phyloP scores from a whole-genome alignment of 169 alveolate genomes.

The Plasmodium sp. region DNA sequence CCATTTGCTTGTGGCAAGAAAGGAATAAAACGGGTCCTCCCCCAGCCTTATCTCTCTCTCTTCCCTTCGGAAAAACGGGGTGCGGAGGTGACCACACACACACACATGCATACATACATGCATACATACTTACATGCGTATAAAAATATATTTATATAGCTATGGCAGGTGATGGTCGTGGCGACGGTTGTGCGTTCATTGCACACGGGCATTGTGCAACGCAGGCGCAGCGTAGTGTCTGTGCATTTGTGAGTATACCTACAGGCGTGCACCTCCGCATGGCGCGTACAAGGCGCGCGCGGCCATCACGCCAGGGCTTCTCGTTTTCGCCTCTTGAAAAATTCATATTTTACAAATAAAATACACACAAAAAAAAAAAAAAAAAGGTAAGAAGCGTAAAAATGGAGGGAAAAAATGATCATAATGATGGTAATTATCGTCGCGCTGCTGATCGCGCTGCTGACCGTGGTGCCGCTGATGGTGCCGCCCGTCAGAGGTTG shows the following conservation, averaged over 20 bases:
- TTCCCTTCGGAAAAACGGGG: not conserved
- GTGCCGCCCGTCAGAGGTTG: not conserved
- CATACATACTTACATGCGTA: not conserved
- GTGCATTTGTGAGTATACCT: not conserved
- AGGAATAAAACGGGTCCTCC: not conserved
- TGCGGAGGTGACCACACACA: not conserved
- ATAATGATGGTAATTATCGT: not conserved
- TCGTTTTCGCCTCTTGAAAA: not conserved
- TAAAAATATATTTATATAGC: not conserved
- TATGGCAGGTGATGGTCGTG: not conserved
- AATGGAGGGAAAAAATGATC: not conserved
- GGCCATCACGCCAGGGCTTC: not conserved
- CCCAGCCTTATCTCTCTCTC: not conserved
- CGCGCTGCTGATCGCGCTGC: not conserved
- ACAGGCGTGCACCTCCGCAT: not conserved
- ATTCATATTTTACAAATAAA: slow-evolving; percentile 22
- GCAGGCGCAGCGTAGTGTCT: not conserved
- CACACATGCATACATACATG: not conserved
- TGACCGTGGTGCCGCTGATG: no score
- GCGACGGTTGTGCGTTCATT: not conserved
- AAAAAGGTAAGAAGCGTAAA: not conserved
- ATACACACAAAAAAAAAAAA: slow-evolving; percentile 24
- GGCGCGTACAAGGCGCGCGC: not conserved
- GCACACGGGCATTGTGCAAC: not conserved
- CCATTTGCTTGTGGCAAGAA: not conserved